These are phyloP conservation scores for Echinochloa phyllopogon DNA, from an alignment of 176 grass and related monocot species.

Conservation along the genomic window DNA sequence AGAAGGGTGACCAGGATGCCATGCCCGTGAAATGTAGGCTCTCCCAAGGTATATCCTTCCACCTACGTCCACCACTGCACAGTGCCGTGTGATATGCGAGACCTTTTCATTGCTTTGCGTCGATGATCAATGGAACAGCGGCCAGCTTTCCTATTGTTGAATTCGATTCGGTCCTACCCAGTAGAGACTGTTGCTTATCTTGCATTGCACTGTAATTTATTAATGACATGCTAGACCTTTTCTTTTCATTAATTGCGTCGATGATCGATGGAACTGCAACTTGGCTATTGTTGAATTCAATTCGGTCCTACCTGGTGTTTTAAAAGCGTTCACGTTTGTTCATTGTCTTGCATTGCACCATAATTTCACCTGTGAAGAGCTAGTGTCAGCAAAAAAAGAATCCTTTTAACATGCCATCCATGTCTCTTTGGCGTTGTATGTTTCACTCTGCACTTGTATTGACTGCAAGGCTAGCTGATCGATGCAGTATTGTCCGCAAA, in stretches of 20 bases:
- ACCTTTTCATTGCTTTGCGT: not conserved
- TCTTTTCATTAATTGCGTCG: not conserved
- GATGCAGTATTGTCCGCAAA: not conserved
- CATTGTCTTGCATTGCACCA: not conserved
- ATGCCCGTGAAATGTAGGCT: conserved; percentile 46
- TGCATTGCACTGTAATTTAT: not conserved
- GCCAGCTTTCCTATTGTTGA: not conserved
- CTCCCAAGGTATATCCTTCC: conserved; percentile 60
- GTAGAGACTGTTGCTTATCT: not conserved
- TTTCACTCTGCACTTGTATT: conserved; percentile 1
- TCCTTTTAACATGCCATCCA: not conserved
- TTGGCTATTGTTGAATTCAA: not conserved
- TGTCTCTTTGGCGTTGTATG: not conserved
- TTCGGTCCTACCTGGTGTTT: not conserved
- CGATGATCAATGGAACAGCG: not conserved
- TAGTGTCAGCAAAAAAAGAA: not conserved
- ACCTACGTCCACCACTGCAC: not conserved
- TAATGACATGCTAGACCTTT: conserved; percentile 14
- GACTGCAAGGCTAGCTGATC: not conserved
- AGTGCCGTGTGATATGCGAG: not conserved
- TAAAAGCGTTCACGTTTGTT: no score
- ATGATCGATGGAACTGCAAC: no score
- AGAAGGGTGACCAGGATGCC: conserved; percentile 39
- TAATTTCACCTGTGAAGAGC: not conserved
- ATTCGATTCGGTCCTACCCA: not conserved